phyloP scores from a whole-genome alignment of 208 protist species.

The Trypanosoma brucei region DNA sequence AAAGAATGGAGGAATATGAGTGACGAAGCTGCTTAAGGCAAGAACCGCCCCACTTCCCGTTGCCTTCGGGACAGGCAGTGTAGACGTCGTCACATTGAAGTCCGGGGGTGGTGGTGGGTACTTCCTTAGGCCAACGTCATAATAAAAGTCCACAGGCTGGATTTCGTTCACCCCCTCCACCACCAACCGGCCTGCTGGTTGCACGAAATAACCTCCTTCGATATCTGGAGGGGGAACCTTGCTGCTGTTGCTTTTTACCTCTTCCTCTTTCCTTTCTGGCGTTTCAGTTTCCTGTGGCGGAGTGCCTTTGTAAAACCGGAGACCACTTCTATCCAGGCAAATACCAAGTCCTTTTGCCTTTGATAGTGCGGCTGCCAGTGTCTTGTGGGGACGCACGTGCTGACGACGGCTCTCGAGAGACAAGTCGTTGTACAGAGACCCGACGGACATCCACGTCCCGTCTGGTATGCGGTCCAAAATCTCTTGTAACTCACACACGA shows the following conservation, averaged over 20 bases:
- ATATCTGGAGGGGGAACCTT: not conserved
- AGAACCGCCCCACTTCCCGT: conserved; percentile 63
- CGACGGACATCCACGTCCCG: conserved; percentile 51
- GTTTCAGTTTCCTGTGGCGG: conserved; percentile 16
- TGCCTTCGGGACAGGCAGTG: conserved; percentile 29
- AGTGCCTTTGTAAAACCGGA: conserved; percentile 51
- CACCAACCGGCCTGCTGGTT: not conserved
- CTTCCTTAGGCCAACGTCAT: conserved; percentile 59
- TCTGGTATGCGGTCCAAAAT: conserved; percentile 17
- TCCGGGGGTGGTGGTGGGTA: conserved; percentile 67
- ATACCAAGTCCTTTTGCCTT: conserved; percentile 37
- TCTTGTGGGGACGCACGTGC: conserved; percentile 77
- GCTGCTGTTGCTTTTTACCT: not conserved
- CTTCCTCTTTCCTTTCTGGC: conserved; percentile 2
- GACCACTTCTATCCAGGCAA: conserved; percentile 38
- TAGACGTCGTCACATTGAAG: conserved; percentile 59
- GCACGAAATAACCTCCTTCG: conserved; percentile 4
- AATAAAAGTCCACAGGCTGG: conserved; percentile 74
- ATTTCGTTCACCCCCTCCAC: conserved; percentile 13
- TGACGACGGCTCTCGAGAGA: conserved; percentile 36
- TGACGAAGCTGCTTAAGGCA: conserved; percentile 62
- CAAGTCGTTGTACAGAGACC: conserved; percentile 63
- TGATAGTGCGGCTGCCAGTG: conserved; percentile 49
- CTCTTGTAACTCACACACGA: conserved; percentile 32
- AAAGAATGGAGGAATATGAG: conserved; percentile 86